Conservation (phyloP, 129 eudicot species). For the Ambrosia trifida region DNA sequence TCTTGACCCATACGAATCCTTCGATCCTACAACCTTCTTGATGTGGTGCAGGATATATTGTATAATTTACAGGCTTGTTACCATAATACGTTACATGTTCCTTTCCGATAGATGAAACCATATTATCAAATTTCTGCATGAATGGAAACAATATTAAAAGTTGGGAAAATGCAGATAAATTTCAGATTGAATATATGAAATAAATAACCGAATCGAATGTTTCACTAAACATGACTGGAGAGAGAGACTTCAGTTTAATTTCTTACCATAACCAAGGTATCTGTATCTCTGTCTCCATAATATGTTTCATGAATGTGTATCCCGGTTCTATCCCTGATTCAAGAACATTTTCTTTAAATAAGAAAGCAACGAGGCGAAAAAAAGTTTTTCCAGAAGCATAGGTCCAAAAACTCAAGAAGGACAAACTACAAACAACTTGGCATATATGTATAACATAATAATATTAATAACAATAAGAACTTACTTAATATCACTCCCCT, state of each 20-base stretch:
- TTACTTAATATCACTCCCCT: constrained; percentile 73
- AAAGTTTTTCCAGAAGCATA: not conserved
- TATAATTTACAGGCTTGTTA: constrained; percentile 21
- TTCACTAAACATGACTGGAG: not conserved
- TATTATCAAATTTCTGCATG: constrained; percentile 62
- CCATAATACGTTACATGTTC: constrained; percentile 41
- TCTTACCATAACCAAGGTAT: constrained; percentile 66
- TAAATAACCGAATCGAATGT: not conserved
- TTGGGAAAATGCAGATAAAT: not conserved
- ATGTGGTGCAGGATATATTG: constrained; percentile 61
- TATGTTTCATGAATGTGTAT: constrained; percentile 88
- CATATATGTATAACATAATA: constrained; percentile 2
- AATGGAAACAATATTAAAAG: not conserved
- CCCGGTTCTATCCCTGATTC: constrained; percentile 59
- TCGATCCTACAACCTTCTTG: constrained; percentile 90
- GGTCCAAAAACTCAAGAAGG: not conserved
- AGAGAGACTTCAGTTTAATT: not conserved
- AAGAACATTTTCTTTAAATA: not conserved
- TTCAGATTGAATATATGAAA: not conserved
- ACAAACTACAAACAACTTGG: constrained; percentile 8
- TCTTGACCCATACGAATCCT: constrained; percentile 85
- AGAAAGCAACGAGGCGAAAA: not conserved
- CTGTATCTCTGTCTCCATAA: constrained; percentile 93
- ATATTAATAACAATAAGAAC: constrained; percentile 9
- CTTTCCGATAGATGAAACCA: constrained; percentile 56